These are phyloP conservation scores for Betula pendula DNA, from an alignment of 306 rosid genomes.

Conservation along the genomic window DNA sequence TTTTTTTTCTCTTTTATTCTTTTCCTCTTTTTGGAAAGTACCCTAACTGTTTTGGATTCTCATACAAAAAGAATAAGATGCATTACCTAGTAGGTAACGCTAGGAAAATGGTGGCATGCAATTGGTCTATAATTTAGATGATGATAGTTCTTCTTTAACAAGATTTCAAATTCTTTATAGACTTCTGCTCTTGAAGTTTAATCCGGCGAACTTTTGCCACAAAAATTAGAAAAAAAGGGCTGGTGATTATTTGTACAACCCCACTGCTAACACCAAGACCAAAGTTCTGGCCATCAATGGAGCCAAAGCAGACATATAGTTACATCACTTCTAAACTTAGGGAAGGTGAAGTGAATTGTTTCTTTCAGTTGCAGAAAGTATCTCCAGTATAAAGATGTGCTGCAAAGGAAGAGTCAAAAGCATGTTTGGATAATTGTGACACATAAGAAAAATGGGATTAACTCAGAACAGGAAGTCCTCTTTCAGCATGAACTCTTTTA, in stretches of 20 bases:
- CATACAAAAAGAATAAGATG: not conserved
- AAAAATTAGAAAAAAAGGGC: not conserved
- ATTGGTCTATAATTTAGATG: not conserved
- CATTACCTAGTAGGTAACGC: not conserved
- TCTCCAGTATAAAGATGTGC: not conserved
- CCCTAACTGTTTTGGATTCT: not conserved
- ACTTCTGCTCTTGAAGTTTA: not conserved
- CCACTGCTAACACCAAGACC: not conserved
- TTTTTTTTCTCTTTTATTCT: conserved; percentile 2
- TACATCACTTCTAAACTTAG: not conserved
- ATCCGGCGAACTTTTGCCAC: not conserved
- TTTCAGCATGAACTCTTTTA: not conserved
- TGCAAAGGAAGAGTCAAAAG: not conserved
- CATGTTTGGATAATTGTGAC: not conserved
- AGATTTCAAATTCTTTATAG: not conserved
- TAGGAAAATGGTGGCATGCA: not conserved
- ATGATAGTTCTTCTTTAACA: not conserved
- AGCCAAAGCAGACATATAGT: not conserved
- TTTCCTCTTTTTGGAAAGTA: conserved; percentile 11
- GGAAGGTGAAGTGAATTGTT: not conserved
- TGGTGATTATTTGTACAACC: not conserved
- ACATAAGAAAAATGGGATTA: not conserved
- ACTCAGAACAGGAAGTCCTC: not conserved
- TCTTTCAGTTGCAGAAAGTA: not conserved
- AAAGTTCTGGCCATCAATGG: not conserved